Conservation (phyloP, 2,329 filamentous ascomycete species). For the Talaromyces piceae region DNA sequence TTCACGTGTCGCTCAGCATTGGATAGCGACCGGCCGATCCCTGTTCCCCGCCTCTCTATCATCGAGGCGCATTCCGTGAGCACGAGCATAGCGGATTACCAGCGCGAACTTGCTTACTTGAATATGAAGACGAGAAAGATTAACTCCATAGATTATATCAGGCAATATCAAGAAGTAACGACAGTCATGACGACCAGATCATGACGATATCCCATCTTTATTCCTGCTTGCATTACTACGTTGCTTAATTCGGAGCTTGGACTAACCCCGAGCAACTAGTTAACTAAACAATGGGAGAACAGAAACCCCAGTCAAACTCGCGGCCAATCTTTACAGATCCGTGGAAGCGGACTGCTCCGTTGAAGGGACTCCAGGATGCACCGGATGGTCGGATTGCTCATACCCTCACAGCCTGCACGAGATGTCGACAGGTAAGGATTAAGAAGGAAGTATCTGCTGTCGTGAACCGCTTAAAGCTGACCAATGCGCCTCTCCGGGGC, state of each 20-base stretch:
- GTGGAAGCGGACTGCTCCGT: slow-evolving; percentile 19
- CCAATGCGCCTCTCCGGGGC: slow-evolving; percentile 7
- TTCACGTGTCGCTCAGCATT: neutral
- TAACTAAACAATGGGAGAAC: slow-evolving; percentile 17
- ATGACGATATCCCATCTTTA: neutral
- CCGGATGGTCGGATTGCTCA: slow-evolving; percentile 37
- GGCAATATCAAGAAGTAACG: neutral
- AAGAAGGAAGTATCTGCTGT: neutral
- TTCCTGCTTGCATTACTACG: neutral
- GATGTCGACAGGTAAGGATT: slow-evolving; percentile 41
- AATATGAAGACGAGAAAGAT: too few species aligned
- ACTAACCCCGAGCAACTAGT: neutral
- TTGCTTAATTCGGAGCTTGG: neutral
- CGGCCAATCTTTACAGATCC: slow-evolving; percentile 20
- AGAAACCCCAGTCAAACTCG: slow-evolving; percentile 11
- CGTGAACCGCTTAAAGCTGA: neutral
- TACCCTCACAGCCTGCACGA: slow-evolving; percentile 43
- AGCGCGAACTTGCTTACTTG: too few species aligned
- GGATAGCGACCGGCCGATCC: neutral
- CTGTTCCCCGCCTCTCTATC: neutral
- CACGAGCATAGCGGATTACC: neutral
- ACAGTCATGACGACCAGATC: neutral
- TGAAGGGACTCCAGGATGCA: slow-evolving; percentile 21
- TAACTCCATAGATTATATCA: too few species aligned
- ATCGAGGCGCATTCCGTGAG: neutral